phyloP scores from a whole-genome alignment of 2,329 filamentous ascomycete genomes.

The Purpureocillium lavendulum region DNA sequence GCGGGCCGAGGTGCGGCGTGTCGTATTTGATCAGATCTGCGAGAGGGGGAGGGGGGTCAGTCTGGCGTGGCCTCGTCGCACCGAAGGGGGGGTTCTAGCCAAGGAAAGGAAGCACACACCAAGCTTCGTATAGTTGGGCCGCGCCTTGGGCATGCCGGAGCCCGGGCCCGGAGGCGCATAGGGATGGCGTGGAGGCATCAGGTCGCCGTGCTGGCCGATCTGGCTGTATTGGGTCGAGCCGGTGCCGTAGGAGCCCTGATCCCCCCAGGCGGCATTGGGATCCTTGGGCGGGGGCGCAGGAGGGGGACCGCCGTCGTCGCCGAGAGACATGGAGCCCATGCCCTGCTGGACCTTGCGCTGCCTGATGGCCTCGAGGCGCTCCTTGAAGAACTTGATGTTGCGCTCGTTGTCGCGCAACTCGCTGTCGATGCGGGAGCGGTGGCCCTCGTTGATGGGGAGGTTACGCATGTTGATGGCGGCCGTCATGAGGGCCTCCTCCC shows the following conservation, averaged over 20 bases:
- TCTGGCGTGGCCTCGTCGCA: no score
- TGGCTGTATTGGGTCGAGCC: conserved; percentile 37
- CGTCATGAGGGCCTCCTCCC: conserved; percentile 90
- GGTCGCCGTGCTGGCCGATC: conserved; percentile 56
- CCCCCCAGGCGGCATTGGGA: conserved; percentile 33
- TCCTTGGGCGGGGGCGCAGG: conserved; percentile 72
- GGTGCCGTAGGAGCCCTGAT: conserved; percentile 57
- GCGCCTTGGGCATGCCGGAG: conserved; percentile 59
- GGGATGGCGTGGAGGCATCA: conserved; percentile 75
- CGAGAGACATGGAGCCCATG: conserved; percentile 58
- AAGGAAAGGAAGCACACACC: conserved; percentile 46
- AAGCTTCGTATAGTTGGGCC: conserved; percentile 92
- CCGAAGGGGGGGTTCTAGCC: no score
- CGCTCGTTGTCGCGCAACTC: conserved; percentile 90
- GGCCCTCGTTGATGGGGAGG: conserved; percentile 87
- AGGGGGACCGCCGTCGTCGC: conserved; percentile 37
- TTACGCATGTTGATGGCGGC: conserved; percentile 92
- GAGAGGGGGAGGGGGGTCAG: background rate
- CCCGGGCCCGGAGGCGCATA: conserved; percentile 63
- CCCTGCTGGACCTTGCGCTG: conserved; percentile 65
- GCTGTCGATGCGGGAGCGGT: conserved; percentile 82
- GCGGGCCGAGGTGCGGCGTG: conserved; percentile 86
- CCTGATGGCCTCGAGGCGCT: conserved; percentile 81
- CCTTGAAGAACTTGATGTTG: conserved; percentile 94
- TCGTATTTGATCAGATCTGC: conserved; percentile 97